Conservation (phyloP, 106 monocot species). For the Agapanthus africanus region DNA sequence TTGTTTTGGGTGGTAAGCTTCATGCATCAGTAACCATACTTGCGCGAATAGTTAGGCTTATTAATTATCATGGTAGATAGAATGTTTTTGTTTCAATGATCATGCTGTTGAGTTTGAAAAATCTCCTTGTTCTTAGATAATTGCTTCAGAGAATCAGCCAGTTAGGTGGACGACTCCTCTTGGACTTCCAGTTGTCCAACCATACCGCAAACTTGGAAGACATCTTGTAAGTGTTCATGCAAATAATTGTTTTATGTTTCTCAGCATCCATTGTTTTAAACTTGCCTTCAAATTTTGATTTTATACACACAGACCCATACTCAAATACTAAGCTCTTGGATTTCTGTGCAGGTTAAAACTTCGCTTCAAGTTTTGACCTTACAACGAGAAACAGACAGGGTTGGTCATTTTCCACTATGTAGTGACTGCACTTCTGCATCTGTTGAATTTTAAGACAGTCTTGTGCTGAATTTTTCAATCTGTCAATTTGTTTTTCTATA, state of each 20-base stretch:
- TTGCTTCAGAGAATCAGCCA: constrained; percentile 81
- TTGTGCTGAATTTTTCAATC: background rate
- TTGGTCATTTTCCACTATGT: constrained; percentile 3
- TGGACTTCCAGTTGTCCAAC: constrained; percentile 95
- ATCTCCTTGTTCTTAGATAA: constrained; percentile 33
- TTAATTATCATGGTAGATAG: background rate
- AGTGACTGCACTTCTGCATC: background rate
- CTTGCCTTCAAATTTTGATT: too few species aligned
- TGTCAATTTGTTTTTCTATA: constrained; percentile 6
- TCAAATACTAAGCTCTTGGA: background rate
- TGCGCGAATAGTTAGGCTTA: too few species aligned
- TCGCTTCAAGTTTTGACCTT: constrained; percentile 89
- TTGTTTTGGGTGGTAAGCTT: too few species aligned
- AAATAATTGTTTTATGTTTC: too few species aligned
- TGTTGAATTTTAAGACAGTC: background rate
- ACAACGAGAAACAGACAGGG: constrained; percentile 83
- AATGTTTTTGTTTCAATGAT: background rate
- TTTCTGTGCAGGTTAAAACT: constrained; percentile 62
- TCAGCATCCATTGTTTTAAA: too few species aligned
- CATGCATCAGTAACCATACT: too few species aligned
- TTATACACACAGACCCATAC: too few species aligned
- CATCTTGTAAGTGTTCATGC: constrained; percentile 59
- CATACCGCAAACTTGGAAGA: constrained; percentile 64
- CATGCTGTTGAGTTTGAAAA: background rate
- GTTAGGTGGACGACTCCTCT: constrained; percentile 89